Base-by-base conservation (phyloP, 345 rosid genomes). In the Brassica carinata region DNA sequence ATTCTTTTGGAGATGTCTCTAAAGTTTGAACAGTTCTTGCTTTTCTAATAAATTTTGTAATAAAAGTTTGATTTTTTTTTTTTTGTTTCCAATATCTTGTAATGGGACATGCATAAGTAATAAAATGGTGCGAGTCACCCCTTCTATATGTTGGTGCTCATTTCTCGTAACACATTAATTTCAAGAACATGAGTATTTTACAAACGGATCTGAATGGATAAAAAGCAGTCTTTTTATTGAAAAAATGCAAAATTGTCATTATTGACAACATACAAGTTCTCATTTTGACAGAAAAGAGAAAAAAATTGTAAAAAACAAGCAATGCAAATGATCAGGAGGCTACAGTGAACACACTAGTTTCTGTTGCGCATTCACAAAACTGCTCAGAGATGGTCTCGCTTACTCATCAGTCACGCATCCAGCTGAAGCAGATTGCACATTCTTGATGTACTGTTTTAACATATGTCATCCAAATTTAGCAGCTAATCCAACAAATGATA, bases 391-490 rank as follows among this genome's bases (percentile, higher is more conserved):
- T 38, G 17, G 17, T 10, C 19, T 36, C 61, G 1, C 40, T 73
- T 88, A 91, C 83, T 96, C 98, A 67, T 96, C 99, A 0, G 98
- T 94, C 62, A 96, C 99, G 4, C 99, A 94, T 70, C 98, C 98
- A 62, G 64, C 67, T 19, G 99, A 89, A 76, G 99, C 97, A 0
- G 98, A 82, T 70, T 91, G 87, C 73, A 96, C 99, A 0, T 84
- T 92, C 94, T 92, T 94, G 84, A 96, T 92, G 89, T 96, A 94
- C 98, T 94, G 90, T 36, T 73, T 74, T 5, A n/a, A 11, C 53
- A 33, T 3, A n/a, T 31, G 72, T 19, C 71, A 71, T 5, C 64
- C 31, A 23, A 38, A 23, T 76, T 76, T 57, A 70, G 66, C 3
- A 48, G 63, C 51, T 14, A 48, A 51, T 74, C 30, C 9, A 83